Conservation (phyloP, 306 rosid species). For the Dalbergia oliveri region DNA sequence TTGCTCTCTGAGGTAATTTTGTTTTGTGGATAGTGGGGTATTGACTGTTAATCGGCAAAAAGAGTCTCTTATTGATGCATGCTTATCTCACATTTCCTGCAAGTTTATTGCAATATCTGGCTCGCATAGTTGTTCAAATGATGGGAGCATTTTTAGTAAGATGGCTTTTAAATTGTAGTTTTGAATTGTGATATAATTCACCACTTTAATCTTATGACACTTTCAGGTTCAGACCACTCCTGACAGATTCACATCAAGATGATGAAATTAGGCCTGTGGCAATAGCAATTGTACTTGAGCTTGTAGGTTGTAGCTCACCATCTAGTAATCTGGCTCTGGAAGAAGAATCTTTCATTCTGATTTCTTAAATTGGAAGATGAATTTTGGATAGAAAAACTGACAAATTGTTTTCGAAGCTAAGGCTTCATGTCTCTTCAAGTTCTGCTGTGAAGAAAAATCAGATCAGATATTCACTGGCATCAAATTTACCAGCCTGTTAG, state of each 20-base stretch:
- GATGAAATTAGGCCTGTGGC: constrained; percentile 40
- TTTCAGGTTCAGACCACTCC: constrained; percentile 57
- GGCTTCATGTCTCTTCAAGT: constrained; percentile 35
- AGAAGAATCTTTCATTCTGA: constrained; percentile 30
- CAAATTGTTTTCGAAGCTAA: constrained; percentile 6
- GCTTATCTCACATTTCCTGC: constrained; percentile 30
- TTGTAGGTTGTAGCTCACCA: constrained; percentile 36
- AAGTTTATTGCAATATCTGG: constrained; percentile 23
- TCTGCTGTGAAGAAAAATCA: constrained; percentile 41
- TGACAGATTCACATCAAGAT: constrained; percentile 48
- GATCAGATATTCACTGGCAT: constrained; percentile 35
- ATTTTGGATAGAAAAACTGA: constrained; percentile 27
- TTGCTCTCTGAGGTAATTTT: constrained; percentile 8
- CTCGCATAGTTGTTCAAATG: constrained; percentile 29
- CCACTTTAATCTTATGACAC: constrained; percentile 47
- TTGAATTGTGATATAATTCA: constrained; percentile 31
- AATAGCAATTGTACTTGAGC: constrained; percentile 28
- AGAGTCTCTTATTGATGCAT: constrained; percentile 31
- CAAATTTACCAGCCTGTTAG: background rate
- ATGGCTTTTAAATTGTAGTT: constrained; percentile 30
- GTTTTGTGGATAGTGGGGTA: constrained; percentile 24
- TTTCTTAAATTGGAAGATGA: constrained; percentile 34
- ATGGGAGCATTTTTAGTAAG: constrained; percentile 23
- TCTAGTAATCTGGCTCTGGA: constrained; percentile 39
- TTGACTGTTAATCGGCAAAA: constrained; percentile 13